Evolutionary conservation across 257 asterid genomes (phyloP), one percentile per base, ranked within the genome.

Genomic region (Lycium ferocissimum): DNA sequence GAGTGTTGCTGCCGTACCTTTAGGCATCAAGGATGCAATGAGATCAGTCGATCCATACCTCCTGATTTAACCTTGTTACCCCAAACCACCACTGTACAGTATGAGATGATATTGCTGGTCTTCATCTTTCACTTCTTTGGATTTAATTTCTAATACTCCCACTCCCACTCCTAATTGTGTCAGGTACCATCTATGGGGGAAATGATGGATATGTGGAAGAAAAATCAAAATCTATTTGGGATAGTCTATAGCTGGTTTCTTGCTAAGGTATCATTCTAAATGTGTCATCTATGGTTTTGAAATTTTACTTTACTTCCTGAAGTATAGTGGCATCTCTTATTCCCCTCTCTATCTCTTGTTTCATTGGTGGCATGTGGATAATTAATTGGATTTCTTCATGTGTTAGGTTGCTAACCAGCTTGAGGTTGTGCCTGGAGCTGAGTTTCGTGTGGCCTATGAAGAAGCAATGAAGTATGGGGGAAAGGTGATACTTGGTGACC

Each of bases 181-280:
- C 91, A 95, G 99, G 94, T 95, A 84, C 99, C 99, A 17, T 91
- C 96, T 12, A 38, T 89, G 57, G 91, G 90, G 82, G 98, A 96
- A 86, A 96, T 96, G 99, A 58, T 96, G 82, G 92, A 92, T 2
- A 91, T 94, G 99, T 96, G 97, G 97, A 96, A 93, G 93, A 93
- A 94, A 87, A 93, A 96, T 38, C 94, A 91, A 12, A 96, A 95
- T 88, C 93, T 86, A 37, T 93, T 94, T 83, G 98, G 93, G 84
- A 96, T 95, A 87, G 91, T 96, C 65, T 96, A 96, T 89, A 89
- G 98, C 91, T 96, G 99, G 98, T 96, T 93, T 88, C 97, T 96
- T 88, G 92, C 99, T 9, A 92, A 93, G 99, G 99, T 87, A 91
- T 86, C 93, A 58, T 73, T 85, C 83, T 79, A 20, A n/a, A 20